Evolutionary conservation across 1,284 basidiomycete species (phyloP).

Genomic region (Thecaphora thlaspeos): DNA sequence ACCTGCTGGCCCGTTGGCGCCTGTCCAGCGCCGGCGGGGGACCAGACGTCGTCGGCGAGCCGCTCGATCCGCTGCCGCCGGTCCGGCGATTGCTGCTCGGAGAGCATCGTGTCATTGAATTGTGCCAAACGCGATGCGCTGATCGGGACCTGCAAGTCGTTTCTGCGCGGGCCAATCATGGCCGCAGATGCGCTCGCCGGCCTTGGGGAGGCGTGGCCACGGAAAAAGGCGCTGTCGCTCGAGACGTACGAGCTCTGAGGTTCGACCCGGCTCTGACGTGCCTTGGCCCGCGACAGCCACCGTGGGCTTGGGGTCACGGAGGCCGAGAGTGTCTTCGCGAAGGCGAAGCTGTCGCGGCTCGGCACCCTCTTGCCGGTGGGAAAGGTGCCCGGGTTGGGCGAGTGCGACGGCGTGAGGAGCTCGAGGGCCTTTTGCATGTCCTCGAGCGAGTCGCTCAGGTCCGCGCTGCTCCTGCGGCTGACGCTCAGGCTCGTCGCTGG

Average conservation of each 20-base stretch:
- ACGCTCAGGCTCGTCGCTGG: constrained; percentile 7
- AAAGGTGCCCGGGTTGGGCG: constrained; percentile 20
- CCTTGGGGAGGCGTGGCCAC: constrained; percentile 21
- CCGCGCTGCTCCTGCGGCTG: constrained; percentile 30
- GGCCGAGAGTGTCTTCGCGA: constrained; percentile 38
- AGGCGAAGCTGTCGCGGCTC: constrained; percentile 39
- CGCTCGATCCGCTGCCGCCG: too few species aligned
- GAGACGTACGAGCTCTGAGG: constrained; percentile 16
- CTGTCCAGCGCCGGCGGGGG: too few species aligned
- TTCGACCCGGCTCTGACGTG: constrained; percentile 13
- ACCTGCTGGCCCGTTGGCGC: too few species aligned
- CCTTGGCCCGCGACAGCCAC: constrained; percentile 35
- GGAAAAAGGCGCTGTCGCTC: constrained; percentile 12
- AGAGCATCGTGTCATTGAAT: constrained; percentile 8
- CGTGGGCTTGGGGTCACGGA: constrained; percentile 44
- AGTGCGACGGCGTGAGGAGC: constrained; percentile 37
- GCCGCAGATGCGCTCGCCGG: constrained; percentile 37
- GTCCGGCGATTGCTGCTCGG: too few species aligned
- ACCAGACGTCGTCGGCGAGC: too few species aligned
- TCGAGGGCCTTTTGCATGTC: constrained; percentile 44
- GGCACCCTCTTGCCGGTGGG: constrained; percentile 17
- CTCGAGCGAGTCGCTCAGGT: constrained; percentile 34
- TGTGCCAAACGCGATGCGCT: constrained; percentile 29
- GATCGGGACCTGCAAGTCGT: constrained; percentile 15
- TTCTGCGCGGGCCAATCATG: constrained; percentile 6